Evolutionary conservation across 768 basidiomycete species (phyloP).

Genomic region (Terana coerulea): DNA sequence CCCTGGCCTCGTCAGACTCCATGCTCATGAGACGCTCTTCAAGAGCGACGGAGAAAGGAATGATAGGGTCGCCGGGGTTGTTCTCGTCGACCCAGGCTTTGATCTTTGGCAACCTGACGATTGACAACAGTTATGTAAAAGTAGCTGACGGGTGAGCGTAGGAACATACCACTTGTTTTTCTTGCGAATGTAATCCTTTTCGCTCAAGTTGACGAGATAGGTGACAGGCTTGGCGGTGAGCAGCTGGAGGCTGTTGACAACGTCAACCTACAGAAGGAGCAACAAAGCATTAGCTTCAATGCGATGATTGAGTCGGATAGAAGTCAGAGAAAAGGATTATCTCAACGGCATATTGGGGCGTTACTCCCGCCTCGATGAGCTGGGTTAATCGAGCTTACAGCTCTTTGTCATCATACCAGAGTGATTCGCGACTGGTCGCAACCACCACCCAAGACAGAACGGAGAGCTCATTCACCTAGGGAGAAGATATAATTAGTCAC

Average conservation of each 20-base stretch:
- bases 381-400: conserved; percentile 82
- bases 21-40: conserved; percentile 82
- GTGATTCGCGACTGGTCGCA: neutral
- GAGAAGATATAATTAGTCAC: conserved; percentile 10
- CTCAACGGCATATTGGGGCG: conserved; percentile 74
- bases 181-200: conserved; percentile 91
- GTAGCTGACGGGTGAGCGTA: neutral
- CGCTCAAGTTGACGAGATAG: conserved; percentile 96
- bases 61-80: conserved; percentile 93
- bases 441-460: neutral
- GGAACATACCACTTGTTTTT: conserved; percentile 91
- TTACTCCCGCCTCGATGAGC: conserved; percentile 96
- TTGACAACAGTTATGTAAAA: neutral
- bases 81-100: conserved; percentile 97
- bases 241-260: conserved; percentile 84
- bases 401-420: conserved; percentile 72
- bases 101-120: conserved; percentile 83
- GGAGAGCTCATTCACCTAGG: conserved; percentile 21
- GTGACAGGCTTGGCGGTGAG: conserved; percentile 97
- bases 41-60: conserved; percentile 94
- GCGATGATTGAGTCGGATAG: neutral
- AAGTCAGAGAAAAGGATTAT: conserved; percentile 37
- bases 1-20: conserved; percentile 59
- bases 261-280: conserved; percentile 62
- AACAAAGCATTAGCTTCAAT: conserved; percentile 6